phyloP scores from a whole-genome alignment of 2,329 filamentous ascomycete genomes.

The Verticillium nubilum region DNA sequence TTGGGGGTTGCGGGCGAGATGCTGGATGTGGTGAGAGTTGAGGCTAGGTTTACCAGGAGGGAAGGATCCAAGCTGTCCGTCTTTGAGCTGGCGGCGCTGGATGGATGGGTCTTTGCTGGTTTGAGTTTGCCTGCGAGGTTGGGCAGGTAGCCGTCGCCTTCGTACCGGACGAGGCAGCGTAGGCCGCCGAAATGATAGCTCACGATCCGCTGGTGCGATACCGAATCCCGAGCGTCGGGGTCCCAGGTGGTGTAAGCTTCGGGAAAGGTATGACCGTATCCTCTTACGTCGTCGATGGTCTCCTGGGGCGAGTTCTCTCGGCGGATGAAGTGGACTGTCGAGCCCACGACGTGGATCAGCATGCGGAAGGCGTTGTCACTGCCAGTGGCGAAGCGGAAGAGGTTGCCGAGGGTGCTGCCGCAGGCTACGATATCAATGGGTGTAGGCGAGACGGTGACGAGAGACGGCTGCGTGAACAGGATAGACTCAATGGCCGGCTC shows the following conservation, averaged over 20 bases:
- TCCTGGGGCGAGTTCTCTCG: conserved; percentile 56
- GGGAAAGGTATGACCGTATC: conserved; percentile 63
- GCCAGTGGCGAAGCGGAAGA: conserved; percentile 49
- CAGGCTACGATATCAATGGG: conserved; percentile 53
- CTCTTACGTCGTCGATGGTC: conserved; percentile 46
- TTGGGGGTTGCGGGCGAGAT: background rate
- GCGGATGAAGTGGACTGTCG: conserved; percentile 58
- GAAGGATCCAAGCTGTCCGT: background rate
- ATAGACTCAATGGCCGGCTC: conserved; percentile 42
- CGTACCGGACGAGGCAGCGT: conserved; percentile 47
- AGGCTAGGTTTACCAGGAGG: background rate
- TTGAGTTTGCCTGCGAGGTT: conserved; percentile 1
- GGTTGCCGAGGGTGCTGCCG: conserved; percentile 54
- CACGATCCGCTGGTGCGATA: conserved; percentile 58
- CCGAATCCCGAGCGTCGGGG: conserved; percentile 43
- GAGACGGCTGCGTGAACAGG: background rate
- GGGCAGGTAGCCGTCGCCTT: conserved; percentile 50
- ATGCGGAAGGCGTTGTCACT: conserved; percentile 49
- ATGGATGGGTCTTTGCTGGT: background rate
- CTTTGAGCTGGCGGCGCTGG: background rate
- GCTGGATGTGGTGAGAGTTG: background rate
- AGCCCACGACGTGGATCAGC: conserved; percentile 46
- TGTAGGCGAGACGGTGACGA: background rate
- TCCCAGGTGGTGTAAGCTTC: conserved; percentile 63
- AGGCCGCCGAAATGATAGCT: conserved; percentile 51